Evolutionary conservation across 768 basidiomycete genomes (phyloP), one percentile per base, ranked within the genome.

Genomic region (Tricholoma sp.): DNA sequence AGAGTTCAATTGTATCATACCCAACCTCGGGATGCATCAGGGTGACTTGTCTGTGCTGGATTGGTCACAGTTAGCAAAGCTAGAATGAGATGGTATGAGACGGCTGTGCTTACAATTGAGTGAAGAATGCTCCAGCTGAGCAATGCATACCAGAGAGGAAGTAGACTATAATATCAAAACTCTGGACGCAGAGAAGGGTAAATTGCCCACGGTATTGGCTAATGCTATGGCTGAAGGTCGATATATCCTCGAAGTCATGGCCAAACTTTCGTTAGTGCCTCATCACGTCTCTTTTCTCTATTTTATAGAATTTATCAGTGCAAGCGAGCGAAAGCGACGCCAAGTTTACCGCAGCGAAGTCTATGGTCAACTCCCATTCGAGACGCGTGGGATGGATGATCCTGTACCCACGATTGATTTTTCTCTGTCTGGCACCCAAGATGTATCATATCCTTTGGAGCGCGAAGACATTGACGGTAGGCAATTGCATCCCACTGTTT

Each of bases 361-460:
- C 11, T 83, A 91, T 59, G 89, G 89, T 0, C 87, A 91, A 62
- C 76, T 98, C 5, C 97, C 97, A 0, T 98, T 94, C 67, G 88
- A 90, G 35, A 81, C 87, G 3, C 77, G 79, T 51, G 89, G 89
- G 3, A 83, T 97, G 83, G 88, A 91, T 32, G 90, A 89, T 60
- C 76, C 85, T 1, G 86, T 89, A 3, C 91, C 91, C 0, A 78
- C 76, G 5, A 82, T 94, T 61, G 93, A 94, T 63, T 87, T 94
- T 65, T 84, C 87, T 0, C 86, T 89, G 0, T 78, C 79, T 1
- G 88, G 87, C 37, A 82, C 77, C 54, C 74, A 72, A 11, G 88
- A 92, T 43, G 74, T 76, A 0, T 69, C 79, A 0, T 89, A 93
- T 67, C 79, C 83, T 0, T 70, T 98, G 9, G 86, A 87, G 59